Evolutionary conservation across 2,329 filamentous ascomycete genomes (phyloP), one percentile per base, ranked within the genome.

Genomic region (Aspergillus latus): DNA sequence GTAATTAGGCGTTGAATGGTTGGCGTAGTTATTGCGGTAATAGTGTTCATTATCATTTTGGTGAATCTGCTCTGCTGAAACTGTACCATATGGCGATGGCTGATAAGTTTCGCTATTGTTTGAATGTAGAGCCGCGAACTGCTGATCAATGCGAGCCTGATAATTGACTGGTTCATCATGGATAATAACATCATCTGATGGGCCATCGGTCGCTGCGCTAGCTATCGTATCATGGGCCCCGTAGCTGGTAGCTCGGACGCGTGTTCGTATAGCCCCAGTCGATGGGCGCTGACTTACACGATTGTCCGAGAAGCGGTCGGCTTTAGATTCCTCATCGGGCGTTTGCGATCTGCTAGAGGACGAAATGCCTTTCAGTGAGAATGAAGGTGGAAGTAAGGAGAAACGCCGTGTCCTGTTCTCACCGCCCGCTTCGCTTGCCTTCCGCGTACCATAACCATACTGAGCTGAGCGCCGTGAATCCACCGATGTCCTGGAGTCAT

Each of bases 401-500:
- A 92, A 91, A 39, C 89, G 82, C 57, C 85, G 81, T 32, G 78
- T 81, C 85, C 74, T 88, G 80, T 56, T 78, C 69, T 64, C 85
- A 79, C 44, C 69, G 75, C 82, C 83, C 67, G 86, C 86, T 59
- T 88, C 87, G 65, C 86, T 89, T 59, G 81, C 80, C 77, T 89
- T 91, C 77, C 86, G 88, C 40, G 83, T 84, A 13, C 34, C 34
- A 15, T 89, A 79, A 1, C 84, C 85, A 46, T 89, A 76, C 1
- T 87, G 87, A 68, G 89, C 88, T 0, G 88, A 91, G 45, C 87
- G 84, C 26, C 88, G 83, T 15, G 88, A 92, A 62, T 92, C 89
- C 67, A 89, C 84, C 1, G 89, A 92, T 40, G 80, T 78, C 47
- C 88, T 80, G 10, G 80, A 74, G 39, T 85, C 84, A 34, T 79